These are phyloP conservation scores for Nephelium lappaceum DNA, from an alignment of 345 rosid genomes.

Conservation along the genomic window DNA sequence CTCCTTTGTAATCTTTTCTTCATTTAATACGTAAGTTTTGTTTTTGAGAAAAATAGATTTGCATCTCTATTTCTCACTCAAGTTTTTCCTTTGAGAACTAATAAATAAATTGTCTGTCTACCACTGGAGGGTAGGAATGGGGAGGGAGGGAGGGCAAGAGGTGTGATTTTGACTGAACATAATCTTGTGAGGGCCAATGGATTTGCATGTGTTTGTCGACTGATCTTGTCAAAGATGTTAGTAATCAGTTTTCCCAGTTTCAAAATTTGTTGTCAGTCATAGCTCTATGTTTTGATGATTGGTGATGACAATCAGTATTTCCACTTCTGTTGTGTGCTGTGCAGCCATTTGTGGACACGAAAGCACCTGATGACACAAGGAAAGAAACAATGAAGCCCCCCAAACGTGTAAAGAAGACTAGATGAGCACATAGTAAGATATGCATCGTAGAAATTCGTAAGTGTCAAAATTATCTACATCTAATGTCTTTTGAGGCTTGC, in stretches of 20 bases:
- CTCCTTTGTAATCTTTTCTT: too few relatives aligned
- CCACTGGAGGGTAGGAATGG: neutral
- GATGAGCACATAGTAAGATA: constrained; percentile 36
- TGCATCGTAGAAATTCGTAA: neutral
- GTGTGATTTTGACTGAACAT: neutral
- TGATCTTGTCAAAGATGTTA: neutral
- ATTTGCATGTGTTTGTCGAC: neutral
- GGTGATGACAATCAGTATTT: neutral
- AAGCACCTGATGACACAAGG: constrained; percentile 56
- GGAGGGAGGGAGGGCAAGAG: neutral
- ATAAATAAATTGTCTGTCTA: neutral
- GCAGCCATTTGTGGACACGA: constrained; percentile 78
- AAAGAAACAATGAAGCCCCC: constrained; percentile 62
- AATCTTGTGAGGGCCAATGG: neutral
- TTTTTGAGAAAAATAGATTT: too few relatives aligned
- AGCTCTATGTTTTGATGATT: neutral
- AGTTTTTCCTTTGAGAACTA: too few relatives aligned
- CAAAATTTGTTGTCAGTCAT: neutral
- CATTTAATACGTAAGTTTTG: too few relatives aligned
- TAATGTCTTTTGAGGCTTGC: neutral
- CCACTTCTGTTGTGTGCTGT: constrained; percentile 1
- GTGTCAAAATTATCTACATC: neutral
- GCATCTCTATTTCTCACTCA: too few relatives aligned
- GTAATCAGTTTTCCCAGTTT: neutral
- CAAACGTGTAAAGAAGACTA: constrained; percentile 73